phyloP scores from a whole-genome alignment of 805 yeast genomes.

The Candida krabiensis region DNA sequence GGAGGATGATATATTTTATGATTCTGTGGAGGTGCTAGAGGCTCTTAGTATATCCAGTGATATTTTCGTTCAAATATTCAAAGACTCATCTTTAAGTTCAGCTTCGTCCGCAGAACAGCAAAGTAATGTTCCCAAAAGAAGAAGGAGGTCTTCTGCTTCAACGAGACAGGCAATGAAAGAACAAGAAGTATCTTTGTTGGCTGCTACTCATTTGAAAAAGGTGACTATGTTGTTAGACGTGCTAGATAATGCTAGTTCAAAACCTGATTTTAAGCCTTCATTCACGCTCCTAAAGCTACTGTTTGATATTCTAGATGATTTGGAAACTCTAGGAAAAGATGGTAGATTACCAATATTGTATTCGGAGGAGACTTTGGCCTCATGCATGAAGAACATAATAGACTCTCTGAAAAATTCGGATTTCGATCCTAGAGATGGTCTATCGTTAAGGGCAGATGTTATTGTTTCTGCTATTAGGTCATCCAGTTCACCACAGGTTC shows the following conservation, averaged over 20 bases:
- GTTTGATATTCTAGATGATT: constrained; percentile 66
- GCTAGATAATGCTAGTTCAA: constrained; percentile 50
- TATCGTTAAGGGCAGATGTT: constrained; percentile 80
- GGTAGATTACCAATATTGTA: constrained; percentile 89
- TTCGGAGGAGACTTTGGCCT: constrained; percentile 86
- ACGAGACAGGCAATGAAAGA: constrained; percentile 74
- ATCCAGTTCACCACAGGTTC: constrained; percentile 91
- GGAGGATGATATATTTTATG: constrained; percentile 40
- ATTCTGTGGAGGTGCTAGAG: constrained; percentile 54
- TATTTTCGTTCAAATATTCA: constrained; percentile 58
- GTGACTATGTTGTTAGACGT: constrained; percentile 79
- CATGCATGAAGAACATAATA: constrained; percentile 76
- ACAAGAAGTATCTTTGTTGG: constrained; percentile 70
- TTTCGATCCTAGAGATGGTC: constrained; percentile 50
- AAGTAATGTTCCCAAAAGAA: constrained; percentile 62
- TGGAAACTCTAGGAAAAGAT: constrained; percentile 84
- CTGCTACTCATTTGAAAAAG: constrained; percentile 74
- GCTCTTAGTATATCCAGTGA: constrained; percentile 53
- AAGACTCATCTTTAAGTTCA: constrained; percentile 38
- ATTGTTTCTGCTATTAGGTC: constrained; percentile 88
- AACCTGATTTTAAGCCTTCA: constrained; percentile 24
- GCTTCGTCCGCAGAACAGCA: constrained; percentile 34
- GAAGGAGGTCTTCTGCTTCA: constrained; percentile 78
- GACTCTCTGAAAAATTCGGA: constrained; percentile 45
- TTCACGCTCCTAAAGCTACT: constrained; percentile 38